Percentiles rank a stretch among this genome's conserved stretches.
These are phyloP conservation scores for Yamadazyma philogaea DNA, from an alignment of 805 yeast species.

Conservation along the genomic window DNA sequence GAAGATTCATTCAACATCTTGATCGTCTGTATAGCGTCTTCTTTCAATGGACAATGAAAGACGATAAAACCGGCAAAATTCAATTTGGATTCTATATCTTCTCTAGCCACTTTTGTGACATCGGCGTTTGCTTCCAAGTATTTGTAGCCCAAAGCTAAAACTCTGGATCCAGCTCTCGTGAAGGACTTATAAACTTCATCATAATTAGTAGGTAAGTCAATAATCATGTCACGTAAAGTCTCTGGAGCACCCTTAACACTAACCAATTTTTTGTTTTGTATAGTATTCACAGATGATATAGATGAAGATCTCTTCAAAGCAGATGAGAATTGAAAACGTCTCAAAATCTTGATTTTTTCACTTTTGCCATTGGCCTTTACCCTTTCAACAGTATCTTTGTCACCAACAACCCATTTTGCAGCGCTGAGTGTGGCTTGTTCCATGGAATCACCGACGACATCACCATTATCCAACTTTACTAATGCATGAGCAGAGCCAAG, in stretches of 20 bases:
- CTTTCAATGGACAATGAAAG: conserved; percentile 95
- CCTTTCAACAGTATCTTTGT: conserved; percentile 67
- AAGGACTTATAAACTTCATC: conserved; percentile 84
- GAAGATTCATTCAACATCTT: conserved; percentile 91
- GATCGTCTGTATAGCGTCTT: conserved; percentile 87
- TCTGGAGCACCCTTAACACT: conserved; percentile 99
- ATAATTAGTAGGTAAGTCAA: conserved; percentile 68
- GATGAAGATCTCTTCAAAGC: conserved; percentile 94
- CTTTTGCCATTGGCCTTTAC: conserved; percentile 23
- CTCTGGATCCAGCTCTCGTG: conserved; percentile 95
- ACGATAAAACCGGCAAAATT: conserved; percentile 89
- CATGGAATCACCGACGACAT: conserved; percentile 98
- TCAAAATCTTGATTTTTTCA: conserved; percentile 65
- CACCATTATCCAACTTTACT: conserved; percentile 93
- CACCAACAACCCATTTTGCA: conserved; percentile 78
- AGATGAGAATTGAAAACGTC: conserved; percentile 96
- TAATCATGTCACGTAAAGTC: conserved; percentile 77
- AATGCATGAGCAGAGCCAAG: conserved; percentile 96
- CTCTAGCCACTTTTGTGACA: conserved; percentile 61
- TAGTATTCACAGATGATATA: conserved; percentile 55
- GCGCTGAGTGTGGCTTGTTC: conserved; percentile 93
- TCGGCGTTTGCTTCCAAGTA: conserved; percentile 51
- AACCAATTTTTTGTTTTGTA: conserved; percentile 56
- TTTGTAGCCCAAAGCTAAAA: conserved; percentile 90
- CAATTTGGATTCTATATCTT: conserved; percentile 70